A percentile compares a stretch with the other conserved stretches of the same genome.
phyloP scores from a whole-genome alignment of 768 basidiomycete species.

The Amanita rimosa region DNA sequence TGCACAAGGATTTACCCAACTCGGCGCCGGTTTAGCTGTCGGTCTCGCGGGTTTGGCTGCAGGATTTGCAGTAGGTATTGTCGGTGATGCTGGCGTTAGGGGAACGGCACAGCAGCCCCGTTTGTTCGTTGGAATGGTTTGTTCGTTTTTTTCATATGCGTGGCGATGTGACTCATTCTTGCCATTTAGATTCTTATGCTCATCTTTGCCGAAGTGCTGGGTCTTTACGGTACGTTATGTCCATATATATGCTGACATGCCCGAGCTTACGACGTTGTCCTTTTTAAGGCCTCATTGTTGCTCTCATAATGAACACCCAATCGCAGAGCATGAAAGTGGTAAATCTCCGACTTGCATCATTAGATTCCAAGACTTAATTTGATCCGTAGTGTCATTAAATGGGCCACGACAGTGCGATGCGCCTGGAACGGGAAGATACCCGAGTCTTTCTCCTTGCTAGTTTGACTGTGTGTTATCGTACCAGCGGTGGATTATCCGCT shows the following conservation, averaged over 20 bases:
- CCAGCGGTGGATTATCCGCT: background rate
- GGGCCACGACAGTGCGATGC: background rate
- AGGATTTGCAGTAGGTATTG: constrained; percentile 96
- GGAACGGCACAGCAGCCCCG: constrained; percentile 96
- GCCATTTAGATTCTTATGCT: constrained; percentile 78
- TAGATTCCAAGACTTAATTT: background rate
- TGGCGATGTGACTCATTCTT: constrained; percentile 2
- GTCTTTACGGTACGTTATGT: constrained; percentile 61
- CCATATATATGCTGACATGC: background rate
- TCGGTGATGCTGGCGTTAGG: constrained; percentile 96
- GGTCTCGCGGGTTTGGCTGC: constrained; percentile 93
- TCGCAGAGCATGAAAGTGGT: constrained; percentile 27
- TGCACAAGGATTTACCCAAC: constrained; percentile 87
- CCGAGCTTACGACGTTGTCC: constrained; percentile 8
- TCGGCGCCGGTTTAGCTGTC: constrained; percentile 88
- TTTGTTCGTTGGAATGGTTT: constrained; percentile 88
- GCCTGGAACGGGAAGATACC: background rate
- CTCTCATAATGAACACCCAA: constrained; percentile 90
- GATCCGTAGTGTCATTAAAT: background rate
- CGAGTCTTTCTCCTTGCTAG: background rate
- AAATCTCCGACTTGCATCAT: background rate
- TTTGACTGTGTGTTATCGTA: background rate
- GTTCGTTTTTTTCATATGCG: constrained; percentile 11
- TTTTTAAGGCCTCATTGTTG: constrained; percentile 68
- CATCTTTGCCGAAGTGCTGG: constrained; percentile 93